Evolutionary conservation across 768 basidiomycete genomes (phyloP).

Genomic region (Podaxis carcinomalis): DNA sequence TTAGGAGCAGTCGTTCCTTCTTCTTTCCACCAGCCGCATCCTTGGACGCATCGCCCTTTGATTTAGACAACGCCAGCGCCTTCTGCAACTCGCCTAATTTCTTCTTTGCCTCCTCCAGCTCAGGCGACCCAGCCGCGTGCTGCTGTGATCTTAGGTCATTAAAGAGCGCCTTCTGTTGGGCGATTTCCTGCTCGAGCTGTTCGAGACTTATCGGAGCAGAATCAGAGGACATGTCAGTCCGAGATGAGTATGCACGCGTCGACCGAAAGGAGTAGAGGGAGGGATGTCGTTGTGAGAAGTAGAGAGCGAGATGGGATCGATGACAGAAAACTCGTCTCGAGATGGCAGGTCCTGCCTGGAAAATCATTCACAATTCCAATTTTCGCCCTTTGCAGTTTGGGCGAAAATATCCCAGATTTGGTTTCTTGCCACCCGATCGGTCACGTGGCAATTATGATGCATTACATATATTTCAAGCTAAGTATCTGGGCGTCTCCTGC

Average conservation of each 20-base stretch:
- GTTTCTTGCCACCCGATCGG: background rate
- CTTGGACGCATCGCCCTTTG: background rate
- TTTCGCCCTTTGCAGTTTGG: background rate
- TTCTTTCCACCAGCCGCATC: conserved; percentile 32
- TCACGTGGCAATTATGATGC: background rate
- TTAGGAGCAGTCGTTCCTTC: conserved; percentile 69
- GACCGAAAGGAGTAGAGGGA: background rate
- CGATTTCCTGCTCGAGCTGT: conserved; percentile 50
- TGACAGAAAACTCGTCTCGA: conserved; percentile 8
- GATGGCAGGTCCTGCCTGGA: background rate
- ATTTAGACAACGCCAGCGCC: conserved; percentile 35
- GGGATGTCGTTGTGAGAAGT: background rate
- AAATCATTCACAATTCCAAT: conserved; percentile 1
- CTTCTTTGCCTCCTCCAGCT: conserved; percentile 62
- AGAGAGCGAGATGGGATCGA: conserved; percentile 3
- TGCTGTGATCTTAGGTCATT: conserved; percentile 55
- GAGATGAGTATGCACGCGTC: background rate
- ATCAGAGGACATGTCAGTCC: background rate
- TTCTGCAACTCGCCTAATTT: conserved; percentile 68
- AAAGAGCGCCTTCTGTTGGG: conserved; percentile 49
- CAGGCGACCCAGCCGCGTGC: conserved; percentile 44
- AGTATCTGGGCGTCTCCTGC: background rate
- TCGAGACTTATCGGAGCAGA: conserved; percentile 1
- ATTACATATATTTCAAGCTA: background rate
- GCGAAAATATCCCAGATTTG: background rate